Percentiles rank a stretch among this genome's conserved stretches.
Conservation (phyloP, 371 early-diverging fungal species). For the Mortierella sp. region DNA sequence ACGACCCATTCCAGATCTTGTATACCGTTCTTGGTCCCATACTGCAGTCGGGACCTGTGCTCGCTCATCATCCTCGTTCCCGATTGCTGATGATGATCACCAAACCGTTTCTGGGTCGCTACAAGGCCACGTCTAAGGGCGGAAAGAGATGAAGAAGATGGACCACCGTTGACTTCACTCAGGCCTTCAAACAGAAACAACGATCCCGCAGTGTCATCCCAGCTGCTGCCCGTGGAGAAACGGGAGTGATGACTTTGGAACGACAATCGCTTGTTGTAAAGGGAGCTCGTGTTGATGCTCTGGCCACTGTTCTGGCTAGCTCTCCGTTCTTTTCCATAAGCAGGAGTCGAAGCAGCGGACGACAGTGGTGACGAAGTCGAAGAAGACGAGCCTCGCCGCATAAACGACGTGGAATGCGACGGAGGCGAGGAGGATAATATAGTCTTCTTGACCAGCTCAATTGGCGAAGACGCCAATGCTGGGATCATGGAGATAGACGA, state of each 20-base stretch:
- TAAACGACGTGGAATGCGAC: not conserved
- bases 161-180: conserved; percentile 15
- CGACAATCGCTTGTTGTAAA: conserved; percentile 14
- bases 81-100: not conserved
- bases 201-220: conserved; percentile 27
- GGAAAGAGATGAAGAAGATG: not conserved
- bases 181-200: conserved; percentile 16
- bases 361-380: not conserved
- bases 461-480: conserved; percentile 23
- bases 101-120: conserved; percentile 9
- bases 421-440: conserved; percentile 25
- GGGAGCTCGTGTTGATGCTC: not conserved
- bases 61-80: conserved; percentile 2
- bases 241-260: conserved; percentile 32
- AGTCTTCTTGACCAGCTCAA: conserved; percentile 34
- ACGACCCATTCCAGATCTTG: conserved; percentile 49
- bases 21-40: conserved; percentile 38
- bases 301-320: not conserved
- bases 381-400: not conserved
- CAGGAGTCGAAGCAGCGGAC: conserved; percentile 1
- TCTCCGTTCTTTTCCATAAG: not conserved
- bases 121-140: not conserved
- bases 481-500: conserved; percentile 16
- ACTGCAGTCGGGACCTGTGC: conserved; percentile 15
- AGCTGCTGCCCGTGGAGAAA: conserved; percentile 28